Conservation (phyloP, 305 asterid species). For the Fraxinus ornus region DNA sequence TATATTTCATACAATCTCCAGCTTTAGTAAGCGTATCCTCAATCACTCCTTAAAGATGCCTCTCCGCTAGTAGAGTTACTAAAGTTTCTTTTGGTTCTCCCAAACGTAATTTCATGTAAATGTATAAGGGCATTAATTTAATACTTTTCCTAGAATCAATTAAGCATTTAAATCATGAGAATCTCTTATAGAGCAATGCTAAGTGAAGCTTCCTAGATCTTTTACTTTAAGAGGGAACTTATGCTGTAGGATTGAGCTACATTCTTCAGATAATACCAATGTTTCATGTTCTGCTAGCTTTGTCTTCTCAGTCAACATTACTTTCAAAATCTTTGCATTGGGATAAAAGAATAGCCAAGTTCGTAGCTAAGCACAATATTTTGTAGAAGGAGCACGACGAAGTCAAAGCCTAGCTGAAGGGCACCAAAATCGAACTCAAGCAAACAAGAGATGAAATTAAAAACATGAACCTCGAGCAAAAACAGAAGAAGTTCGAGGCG, state of each 20-base stretch:
- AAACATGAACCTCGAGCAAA: not conserved
- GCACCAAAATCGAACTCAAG: not conserved
- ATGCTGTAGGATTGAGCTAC: no score
- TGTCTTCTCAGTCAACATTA: no score
- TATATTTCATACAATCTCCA: not conserved
- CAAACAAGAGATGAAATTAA: no score
- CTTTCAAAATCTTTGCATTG: no score
- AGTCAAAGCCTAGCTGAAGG: not conserved
- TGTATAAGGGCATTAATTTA: not conserved
- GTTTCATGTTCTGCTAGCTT: no score
- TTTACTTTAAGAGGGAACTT: no score
- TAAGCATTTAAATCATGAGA: no score
- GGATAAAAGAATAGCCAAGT: not conserved
- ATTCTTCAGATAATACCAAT: no score
- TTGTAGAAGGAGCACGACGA: not conserved
- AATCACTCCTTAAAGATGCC: not conserved
- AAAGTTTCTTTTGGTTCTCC: not conserved
- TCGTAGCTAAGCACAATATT: not conserved
- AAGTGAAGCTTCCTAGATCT: not conserved
- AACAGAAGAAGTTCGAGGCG: not conserved
- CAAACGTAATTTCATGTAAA: no score
- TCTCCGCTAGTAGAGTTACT: not conserved
- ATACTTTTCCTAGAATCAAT: no score
- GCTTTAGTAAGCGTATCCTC: no score
- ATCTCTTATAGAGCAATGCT: no score